Evolutionary conservation across 2,329 filamentous ascomycete genomes (phyloP), one percentile per base, ranked within the genome.

Genomic region (Sporothrix protearum): DNA sequence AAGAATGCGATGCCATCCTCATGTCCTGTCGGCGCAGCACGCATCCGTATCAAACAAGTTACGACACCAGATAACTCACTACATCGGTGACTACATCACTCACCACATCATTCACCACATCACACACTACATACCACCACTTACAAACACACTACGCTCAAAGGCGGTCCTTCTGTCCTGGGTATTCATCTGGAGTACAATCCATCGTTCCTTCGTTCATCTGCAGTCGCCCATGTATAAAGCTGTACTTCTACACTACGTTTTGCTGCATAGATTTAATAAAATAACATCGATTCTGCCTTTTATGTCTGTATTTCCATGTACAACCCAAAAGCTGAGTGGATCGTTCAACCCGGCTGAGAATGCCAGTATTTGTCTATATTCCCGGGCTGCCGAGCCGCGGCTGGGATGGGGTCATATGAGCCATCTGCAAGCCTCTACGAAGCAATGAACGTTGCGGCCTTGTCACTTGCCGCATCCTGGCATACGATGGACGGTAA

Each of bases 331-430:
- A 22, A 14, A 12, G n/a, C 8, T 42, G 33, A n/a, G 7, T 16
- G 53, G 53, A 59, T n/a, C 30, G 2, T 36, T 9, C 59, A 45
- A 16, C 36, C 12, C 9, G 19, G 45, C 19, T 16, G 33, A 42
- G n/a, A 6, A 28, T 64, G 59, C 6, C 22, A n/a, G n/a, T n/a
- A n/a, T 22, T 45, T 45, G 36, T 64, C 16, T 19, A 30, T 64
- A 64, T 64, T 64, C 22, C 59, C 59, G 59, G 59, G 12, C 4
- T 28, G 39, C 59, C 36, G 59, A 64, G 59, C 59, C 59, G 59
- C 59, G 59, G 59, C 36, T 64, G 59, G n/a, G 36, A 64, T 64
- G 39, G 39, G 59, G 36, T 63, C 36, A 63, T 42, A 22, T 42
- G 59, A 42, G 28, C 55, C 28, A 59, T 16, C 28, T 59, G n/a